Percentiles rank a stretch among this genome's conserved stretches.
These are phyloP conservation scores for Nematodospora anomalae DNA, from an alignment of 1,139 yeast species.

Conservation along the genomic window DNA sequence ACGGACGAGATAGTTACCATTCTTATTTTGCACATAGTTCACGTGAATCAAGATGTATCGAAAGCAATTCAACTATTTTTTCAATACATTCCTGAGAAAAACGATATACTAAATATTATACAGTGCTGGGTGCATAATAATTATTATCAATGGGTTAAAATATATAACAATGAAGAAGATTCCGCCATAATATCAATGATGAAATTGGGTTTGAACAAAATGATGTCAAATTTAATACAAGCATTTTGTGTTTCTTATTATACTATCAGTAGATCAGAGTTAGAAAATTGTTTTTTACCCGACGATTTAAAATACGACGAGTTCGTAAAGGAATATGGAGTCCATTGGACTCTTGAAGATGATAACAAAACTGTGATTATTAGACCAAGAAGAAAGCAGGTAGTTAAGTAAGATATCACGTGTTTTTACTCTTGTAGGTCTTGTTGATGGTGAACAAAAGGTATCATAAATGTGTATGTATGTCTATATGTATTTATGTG, in stretches of 20 bases:
- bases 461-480: too few relatives aligned
- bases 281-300: slow-evolving; percentile 29
- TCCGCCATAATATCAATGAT: slow-evolving; percentile 34
- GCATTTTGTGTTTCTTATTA: slow-evolving; percentile 40
- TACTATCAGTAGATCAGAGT: slow-evolving; percentile 21
- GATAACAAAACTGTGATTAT: slow-evolving; percentile 21
- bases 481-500: too few relatives aligned
- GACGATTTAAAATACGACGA: slow-evolving; percentile 22
- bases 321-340: slow-evolving; percentile 21
- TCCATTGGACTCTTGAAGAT: slow-evolving; percentile 30
- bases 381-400: slow-evolving; percentile 19
- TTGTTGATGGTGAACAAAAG: too few relatives aligned
- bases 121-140: slow-evolving; percentile 40
- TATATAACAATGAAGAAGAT: slow-evolving; percentile 33
- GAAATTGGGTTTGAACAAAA: slow-evolving; percentile 38
- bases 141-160: slow-evolving; percentile 41
- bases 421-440: too few relatives aligned
- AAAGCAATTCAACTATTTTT: slow-evolving; percentile 35
- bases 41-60: slow-evolving; percentile 40
- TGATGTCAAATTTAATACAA: slow-evolving; percentile 30
- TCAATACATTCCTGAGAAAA: slow-evolving; percentile 26
- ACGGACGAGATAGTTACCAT: slow-evolving; percentile 40
- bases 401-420: slow-evolving; percentile 1
- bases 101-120: slow-evolving; percentile 26
- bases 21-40: slow-evolving; percentile 48